Conservation (phyloP, 2,329 filamentous ascomycete species). For the Blastomyces parvus region DNA sequence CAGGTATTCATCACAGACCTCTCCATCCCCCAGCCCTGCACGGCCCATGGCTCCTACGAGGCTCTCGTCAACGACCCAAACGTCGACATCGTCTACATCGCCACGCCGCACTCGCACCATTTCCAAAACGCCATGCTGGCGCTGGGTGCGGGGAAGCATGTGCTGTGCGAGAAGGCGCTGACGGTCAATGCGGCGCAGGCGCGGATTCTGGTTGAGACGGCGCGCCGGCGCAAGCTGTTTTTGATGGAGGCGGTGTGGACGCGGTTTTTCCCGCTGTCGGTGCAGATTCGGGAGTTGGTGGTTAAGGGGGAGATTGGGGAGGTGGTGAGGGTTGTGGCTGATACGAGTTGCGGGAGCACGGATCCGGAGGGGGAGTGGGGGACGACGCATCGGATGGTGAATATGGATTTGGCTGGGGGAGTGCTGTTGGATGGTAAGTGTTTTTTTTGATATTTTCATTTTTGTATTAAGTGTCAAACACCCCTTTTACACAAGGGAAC, state of each 20-base stretch:
- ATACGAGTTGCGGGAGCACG: constrained; percentile 51
- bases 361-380: constrained; percentile 52
- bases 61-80: constrained; percentile 69
- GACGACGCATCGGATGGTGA: constrained; percentile 67
- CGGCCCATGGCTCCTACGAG: constrained; percentile 70
- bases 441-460: neutral
- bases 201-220: constrained; percentile 60
- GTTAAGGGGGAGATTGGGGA: constrained; percentile 52
- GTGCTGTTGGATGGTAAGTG: constrained; percentile 59
- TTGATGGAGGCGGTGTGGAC: constrained; percentile 89
- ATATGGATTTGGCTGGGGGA: constrained; percentile 71
- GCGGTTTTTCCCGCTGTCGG: constrained; percentile 73
- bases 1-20: constrained; percentile 62
- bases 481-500: neutral
- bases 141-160: constrained; percentile 72
- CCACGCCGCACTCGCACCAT: constrained; percentile 85
- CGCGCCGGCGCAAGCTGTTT: constrained; percentile 62
- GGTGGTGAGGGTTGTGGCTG: constrained; percentile 48
- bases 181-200: constrained; percentile 74
- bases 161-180: constrained; percentile 84
- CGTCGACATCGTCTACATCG: constrained; percentile 80
- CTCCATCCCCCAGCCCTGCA: constrained; percentile 57
- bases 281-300: constrained; percentile 51
- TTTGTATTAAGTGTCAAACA: neutral
- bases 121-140: constrained; percentile 86